Base-by-base conservation (phyloP, 176 grass and related monocot genomes). In the Raddia distichophylla region DNA sequence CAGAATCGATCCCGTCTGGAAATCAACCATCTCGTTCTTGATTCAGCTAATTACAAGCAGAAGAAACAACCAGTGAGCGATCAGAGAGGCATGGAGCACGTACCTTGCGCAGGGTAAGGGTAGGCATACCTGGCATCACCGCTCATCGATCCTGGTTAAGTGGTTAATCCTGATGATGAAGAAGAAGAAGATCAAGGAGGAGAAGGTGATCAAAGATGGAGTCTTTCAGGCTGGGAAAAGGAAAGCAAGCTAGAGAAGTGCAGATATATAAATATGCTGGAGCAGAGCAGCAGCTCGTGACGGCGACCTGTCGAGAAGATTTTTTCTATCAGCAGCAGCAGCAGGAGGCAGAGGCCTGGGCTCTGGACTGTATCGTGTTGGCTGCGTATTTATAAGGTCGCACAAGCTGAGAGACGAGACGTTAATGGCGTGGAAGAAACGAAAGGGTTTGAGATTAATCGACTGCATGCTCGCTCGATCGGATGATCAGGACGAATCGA, bases 41-140 rank as follows among this genome's bases (percentile, higher is more conserved):
- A 32, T 61, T 22, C 57, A 22, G 4, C 12, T 5, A 22, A 22
- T 8, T 10, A 60, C 27, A 27, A 27, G 27, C 27, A 27, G 27
- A 27, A 27, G n/a, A 59, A 20, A 15, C 0, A 16, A 20, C 19
- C 11, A 5, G 3, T 22, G 14, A 9, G 7, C 19, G 14, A 9
- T 12, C 40, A 20, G 27, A 10, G 58, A 27, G 27, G 27, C 27
- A 27, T 27, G 12, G 42, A 11, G 1, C 19, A 52, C 84, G 13
- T 81, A 92, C 90, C 91, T 93, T 90, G 91, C 35, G 84, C 43
- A 15, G 91, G 84, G 64, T 93, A 93, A 9, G 76, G 76, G 85
- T 93, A 85, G 16, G 44, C 80, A 54, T 93, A 93, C 65, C 82
- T 90, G 45, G 87, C 76, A 51, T 55, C 76, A 16, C 51, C 77